A percentile compares a stretch with the other conserved stretches of the same genome.
Conservation (phyloP, 805 yeast genomes). For the Wickerhamiella allomyrinae region DNA sequence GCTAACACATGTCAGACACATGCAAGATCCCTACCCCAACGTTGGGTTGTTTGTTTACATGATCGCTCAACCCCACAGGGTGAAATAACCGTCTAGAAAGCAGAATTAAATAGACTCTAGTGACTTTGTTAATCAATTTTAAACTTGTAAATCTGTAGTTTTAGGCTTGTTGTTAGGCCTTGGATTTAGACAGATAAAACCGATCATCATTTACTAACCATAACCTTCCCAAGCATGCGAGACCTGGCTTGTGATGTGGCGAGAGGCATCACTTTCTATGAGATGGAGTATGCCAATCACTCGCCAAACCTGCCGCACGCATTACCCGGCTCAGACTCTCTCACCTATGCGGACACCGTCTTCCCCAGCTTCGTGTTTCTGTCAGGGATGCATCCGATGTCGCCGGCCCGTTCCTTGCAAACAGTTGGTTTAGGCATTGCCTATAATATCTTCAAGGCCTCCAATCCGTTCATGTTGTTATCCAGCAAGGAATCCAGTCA, state of each 20-base stretch:
- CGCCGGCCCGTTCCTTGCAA: conserved; percentile 11
- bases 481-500: conserved; percentile 4
- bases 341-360: conserved; percentile 22
- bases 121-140: too few relatives aligned
- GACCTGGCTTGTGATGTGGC: conserved; percentile 19
- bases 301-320: conserved; percentile 15
- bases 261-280: conserved; percentile 20
- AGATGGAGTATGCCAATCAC: conserved; percentile 21
- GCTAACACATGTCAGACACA: too few relatives aligned
- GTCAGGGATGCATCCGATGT: conserved; percentile 18
- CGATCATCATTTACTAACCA: not conserved
- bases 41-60: too few relatives aligned
- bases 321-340: conserved; percentile 12
- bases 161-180: too few relatives aligned
- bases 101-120: too few relatives aligned
- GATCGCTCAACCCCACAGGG: too few relatives aligned
- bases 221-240: conserved; percentile 7
- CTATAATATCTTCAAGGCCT: conserved; percentile 15
- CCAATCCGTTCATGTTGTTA: too few relatives aligned
- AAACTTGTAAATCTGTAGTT: too few relatives aligned
- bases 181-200: too few relatives aligned
- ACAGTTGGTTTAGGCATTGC: conserved; percentile 21
- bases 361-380: conserved; percentile 22
- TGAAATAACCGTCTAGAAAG: too few relatives aligned
- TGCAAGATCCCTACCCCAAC: too few relatives aligned